Base-by-base conservation (phyloP, 2,329 filamentous ascomycete species). In the Fusarium sp. region DNA sequence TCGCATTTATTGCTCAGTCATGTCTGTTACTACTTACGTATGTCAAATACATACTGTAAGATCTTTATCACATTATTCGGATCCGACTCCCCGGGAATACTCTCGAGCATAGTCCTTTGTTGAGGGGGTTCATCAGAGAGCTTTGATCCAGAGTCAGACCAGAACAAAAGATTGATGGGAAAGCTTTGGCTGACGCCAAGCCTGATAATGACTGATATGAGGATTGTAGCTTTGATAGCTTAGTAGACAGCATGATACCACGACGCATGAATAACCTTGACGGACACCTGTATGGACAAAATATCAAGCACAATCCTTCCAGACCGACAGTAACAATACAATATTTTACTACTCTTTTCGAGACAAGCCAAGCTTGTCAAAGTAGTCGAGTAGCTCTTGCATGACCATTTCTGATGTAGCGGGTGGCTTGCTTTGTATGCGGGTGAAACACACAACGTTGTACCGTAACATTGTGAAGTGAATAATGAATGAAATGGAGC, bases 361-460 rank as follows among this genome's bases (percentile, higher is more conserved):
- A 53, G 34, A 46, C 20, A 14, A 68, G 20, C 47, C 44, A 67
- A 57, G 56, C 40, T 63, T 38, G 24, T 47, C 63, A 56, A 43
- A 50, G 34, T 59, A 56, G 34, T n/a, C 34, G 11, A 12, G 6
- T 38, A 45, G 56, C 25, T 51, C 57, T 67, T 61, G 64, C 64
- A 67, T 67, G 50, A 40, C 29, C 47, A 43, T 57, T 71, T 71
- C 68, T 71, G 68, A 69, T 71, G 68, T 63, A 71, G 63, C 34
- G 34, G 50, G 50, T 71, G 68, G 68, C 68, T 71, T 71, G 46
- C 63, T 57, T 71, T 64, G 54, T 69, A 68, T 58, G 40, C 59
- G 59, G 46, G 56, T 71, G 68, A 71, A 71, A 71, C 68, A 59
- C 68, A 46, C 63, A 49, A 61, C 44, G 63, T 55, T 61, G 63